A percentile compares a stretch with the other conserved stretches of the same genome.
Evolutionary conservation across 331 rosid genomes (phyloP).

Genomic region (Telfairia occidentalis): DNA sequence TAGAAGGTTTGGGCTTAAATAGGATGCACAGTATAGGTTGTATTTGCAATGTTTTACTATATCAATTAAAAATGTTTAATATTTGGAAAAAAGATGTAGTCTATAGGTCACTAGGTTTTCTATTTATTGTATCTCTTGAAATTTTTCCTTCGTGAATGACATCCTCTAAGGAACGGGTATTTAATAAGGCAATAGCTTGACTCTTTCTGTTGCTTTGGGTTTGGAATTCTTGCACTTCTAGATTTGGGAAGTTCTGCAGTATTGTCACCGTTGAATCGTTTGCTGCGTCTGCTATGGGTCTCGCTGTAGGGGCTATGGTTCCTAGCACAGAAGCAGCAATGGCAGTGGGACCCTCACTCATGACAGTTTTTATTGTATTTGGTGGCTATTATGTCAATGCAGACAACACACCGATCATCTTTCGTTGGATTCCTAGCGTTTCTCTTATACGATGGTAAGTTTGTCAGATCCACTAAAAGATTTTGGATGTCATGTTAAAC

Average conservation of each 20-base stretch:
- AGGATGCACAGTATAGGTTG: neutral
- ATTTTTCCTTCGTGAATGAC: neutral
- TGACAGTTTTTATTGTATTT: conserved; percentile 86
- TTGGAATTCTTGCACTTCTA: conserved; percentile 21
- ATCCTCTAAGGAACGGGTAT: neutral
- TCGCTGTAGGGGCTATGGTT: conserved; percentile 92
- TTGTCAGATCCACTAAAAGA: neutral
- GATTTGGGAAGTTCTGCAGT: conserved; percentile 89
- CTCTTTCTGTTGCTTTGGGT: neutral
- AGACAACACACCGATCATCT: conserved; percentile 77
- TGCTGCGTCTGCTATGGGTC: conserved; percentile 98
- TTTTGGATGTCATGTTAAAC: neutral
- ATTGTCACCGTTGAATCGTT: conserved; percentile 73
- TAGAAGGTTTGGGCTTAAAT: neutral
- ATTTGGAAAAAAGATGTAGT: neutral
- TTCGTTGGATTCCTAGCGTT: conserved; percentile 85
- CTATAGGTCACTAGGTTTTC: neutral
- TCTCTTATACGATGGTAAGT: conserved; percentile 83
- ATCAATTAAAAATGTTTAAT: neutral
- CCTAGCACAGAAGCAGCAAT: conserved; percentile 91
- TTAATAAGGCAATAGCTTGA: neutral
- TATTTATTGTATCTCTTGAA: neutral
- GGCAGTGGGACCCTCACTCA: conserved; percentile 91
- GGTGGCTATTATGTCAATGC: conserved; percentile 90
- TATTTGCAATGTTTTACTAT: neutral